Base-by-base conservation (phyloP, 2,329 filamentous ascomycete genomes). In the Fusarium tjaetaba region DNA sequence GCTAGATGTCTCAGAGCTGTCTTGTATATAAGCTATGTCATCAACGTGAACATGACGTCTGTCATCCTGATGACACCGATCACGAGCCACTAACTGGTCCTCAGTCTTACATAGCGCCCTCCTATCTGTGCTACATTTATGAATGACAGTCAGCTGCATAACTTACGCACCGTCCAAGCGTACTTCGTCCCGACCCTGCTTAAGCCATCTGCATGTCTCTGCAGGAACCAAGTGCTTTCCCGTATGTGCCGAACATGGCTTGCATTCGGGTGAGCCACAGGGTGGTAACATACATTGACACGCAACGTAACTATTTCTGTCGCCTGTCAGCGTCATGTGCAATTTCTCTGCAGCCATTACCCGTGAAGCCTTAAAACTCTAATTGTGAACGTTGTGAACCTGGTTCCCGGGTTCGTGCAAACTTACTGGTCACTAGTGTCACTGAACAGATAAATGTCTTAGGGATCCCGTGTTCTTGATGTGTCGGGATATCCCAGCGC, bases 271-370 rank as follows among this genome's bases (percentile, higher is more conserved):
- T 42, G 28, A 63, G 36, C 41, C 41, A 28, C 41, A 22, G 16
- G 26, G 32, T 16, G 4, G 24, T 38, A 22, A 7, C 18, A 18
- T 15, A 9, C 2, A 13, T 45, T 64, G 36, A 18, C 24, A 43
- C 28, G 34, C 22, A 28, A 22, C 13, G 11, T 24, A 34, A 18
- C n/a, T 38, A 28, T 53, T 52, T 38, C 36, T 38, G 30, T 39
- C 22, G 5, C 10, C 36, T 41, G 59, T 49, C 45, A 32, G 24
- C 36, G 59, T 65, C 67, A 70, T 45, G 45, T 65, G 66, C n/a
- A 24, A 18, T 41, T 2, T 22, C 22, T 34, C n/a, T 26, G 32
- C 63, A 65, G n/a, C 63, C 63, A 24, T 48, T n/a, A 43, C 42
- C 32, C 11, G 7, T 38, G 36, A 38, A 59, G 28, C 30, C 41